A percentile compares a stretch with the other conserved stretches of the same genome.
Conservation (phyloP, 345 rosid genomes). For the thale cress (Arabidopsis thaliana) region TAIR10.1 NC_003071.7:16204001-16204500, state of each 20-base stretch:
- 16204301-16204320: constrained; percentile 93
- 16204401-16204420: constrained; percentile 99
- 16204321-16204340: constrained; percentile 68
- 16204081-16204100: constrained; percentile 86
- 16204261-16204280: constrained; percentile 89
- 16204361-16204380: constrained; percentile 96
- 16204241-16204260: constrained; percentile 94
- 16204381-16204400: constrained; percentile 88
- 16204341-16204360: constrained; percentile 91
- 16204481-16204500: constrained; percentile 99
- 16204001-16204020: neutral
- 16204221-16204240: constrained; percentile 99
- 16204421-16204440: constrained; percentile 98
- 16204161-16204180: constrained; percentile 95
- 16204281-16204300: constrained; percentile 91
- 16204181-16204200: constrained; percentile 98
- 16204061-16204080: constrained; percentile 90
- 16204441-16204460: constrained; percentile 95
- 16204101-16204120: constrained; percentile 98
- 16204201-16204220: constrained; percentile 96
- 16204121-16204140: constrained; percentile 98
- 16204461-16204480: constrained; percentile 99
- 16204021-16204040: constrained; percentile 1
- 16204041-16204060: constrained; percentile 66
- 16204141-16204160: constrained; percentile 91